A percentile compares a stretch with the other conserved stretches of the same genome.
Evolutionary conservation across 129 eudicot species (phyloP).

Genomic region (Tagetes patula): DNA sequence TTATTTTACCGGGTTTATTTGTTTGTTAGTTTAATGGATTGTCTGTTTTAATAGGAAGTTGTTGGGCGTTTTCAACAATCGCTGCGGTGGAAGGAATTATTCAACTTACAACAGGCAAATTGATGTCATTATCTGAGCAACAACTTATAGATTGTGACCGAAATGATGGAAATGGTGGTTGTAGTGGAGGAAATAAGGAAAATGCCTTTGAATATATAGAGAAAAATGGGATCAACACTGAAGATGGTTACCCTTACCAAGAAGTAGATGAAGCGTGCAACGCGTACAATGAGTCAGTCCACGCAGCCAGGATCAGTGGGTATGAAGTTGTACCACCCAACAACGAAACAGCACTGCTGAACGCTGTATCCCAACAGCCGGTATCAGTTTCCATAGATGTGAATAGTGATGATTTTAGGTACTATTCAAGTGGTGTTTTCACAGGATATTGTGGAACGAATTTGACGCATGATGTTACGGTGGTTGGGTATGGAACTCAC

Average conservation of each 20-base stretch:
- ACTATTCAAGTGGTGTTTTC: constrained; percentile 24
- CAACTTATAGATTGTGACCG: constrained; percentile 51
- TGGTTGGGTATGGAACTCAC: constrained; percentile 69
- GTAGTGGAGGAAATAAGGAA: constrained; percentile 49
- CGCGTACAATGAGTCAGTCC: constrained; percentile 8
- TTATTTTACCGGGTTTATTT: not conserved
- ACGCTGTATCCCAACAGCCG: constrained; percentile 34
- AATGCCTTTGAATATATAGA: constrained; percentile 40
- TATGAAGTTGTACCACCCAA: constrained; percentile 33
- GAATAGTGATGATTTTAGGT: constrained; percentile 9
- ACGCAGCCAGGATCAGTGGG: constrained; percentile 31
- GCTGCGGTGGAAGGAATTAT: constrained; percentile 54
- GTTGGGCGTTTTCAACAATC: constrained; percentile 58
- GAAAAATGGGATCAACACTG: constrained; percentile 45
- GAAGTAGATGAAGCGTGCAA: constrained; percentile 40
- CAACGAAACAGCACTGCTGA: constrained; percentile 24
- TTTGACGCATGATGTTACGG: constrained; percentile 69
- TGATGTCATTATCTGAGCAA: constrained; percentile 55
- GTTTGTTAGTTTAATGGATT: not conserved
- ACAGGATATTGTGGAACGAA: constrained; percentile 57
- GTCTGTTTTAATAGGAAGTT: constrained; percentile 26
- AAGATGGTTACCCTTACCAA: constrained; percentile 44
- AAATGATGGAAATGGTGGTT: constrained; percentile 35
- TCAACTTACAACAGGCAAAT: constrained; percentile 41
- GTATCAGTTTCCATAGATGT: constrained; percentile 27